Conservation (phyloP, 306 rosid species). For the Acacia acuminata region DNA sequence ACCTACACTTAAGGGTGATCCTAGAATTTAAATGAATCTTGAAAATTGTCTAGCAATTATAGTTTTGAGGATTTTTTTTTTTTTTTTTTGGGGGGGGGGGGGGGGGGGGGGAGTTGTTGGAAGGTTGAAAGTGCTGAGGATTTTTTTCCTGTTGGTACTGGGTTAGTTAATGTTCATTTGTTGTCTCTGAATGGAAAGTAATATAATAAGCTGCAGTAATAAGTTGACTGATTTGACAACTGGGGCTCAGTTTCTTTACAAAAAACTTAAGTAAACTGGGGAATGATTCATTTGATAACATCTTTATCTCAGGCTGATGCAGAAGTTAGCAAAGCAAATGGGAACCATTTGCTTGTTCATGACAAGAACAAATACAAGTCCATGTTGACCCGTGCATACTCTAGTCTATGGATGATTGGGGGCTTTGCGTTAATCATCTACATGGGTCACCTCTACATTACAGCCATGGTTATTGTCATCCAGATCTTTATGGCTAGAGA, state of each 20-base stretch:
- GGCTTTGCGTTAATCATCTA: slow-evolving; percentile 79
- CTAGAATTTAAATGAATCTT: slow-evolving; percentile 27
- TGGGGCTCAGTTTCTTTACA: neutral
- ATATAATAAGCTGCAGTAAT: neutral
- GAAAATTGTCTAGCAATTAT: neutral
- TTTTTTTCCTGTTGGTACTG: neutral
- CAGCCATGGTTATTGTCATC: slow-evolving; percentile 92
- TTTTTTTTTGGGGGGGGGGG: neutral
- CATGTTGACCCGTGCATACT: slow-evolving; percentile 84
- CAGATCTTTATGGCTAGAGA: slow-evolving; percentile 97
- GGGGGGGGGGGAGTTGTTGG: slow-evolving; percentile 10
- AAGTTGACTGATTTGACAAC: neutral
- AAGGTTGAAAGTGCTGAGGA: neutral
- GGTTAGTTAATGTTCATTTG: neutral
- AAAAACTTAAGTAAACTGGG: slow-evolving; percentile 7
- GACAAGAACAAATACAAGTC: slow-evolving; percentile 87
- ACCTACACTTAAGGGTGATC: slow-evolving; percentile 2
- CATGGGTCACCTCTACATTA: slow-evolving; percentile 90
- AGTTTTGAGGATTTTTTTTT: no score
- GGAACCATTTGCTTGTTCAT: slow-evolving; percentile 68
- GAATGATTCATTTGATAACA: slow-evolving; percentile 26
- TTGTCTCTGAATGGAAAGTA: slow-evolving; percentile 15
- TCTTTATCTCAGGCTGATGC: slow-evolving; percentile 56
- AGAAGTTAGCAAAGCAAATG: slow-evolving; percentile 71
- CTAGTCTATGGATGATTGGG: slow-evolving; percentile 96